A percentile compares a stretch with the other conserved stretches of the same genome.
phyloP scores from a whole-genome alignment of 75 land plant genomes.

The Larix kaempferi region DNA sequence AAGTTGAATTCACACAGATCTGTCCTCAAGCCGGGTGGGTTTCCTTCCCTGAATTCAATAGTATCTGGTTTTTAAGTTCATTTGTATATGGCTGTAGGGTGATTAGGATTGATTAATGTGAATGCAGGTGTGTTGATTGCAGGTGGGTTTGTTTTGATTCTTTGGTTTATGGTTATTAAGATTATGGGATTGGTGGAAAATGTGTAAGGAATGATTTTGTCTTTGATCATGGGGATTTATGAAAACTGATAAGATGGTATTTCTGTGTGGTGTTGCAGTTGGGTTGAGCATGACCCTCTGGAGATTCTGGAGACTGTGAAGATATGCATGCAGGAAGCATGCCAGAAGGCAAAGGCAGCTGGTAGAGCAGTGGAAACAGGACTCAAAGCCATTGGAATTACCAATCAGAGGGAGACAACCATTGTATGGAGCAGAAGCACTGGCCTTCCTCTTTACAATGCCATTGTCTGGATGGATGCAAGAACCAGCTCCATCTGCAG shows the following conservation, averaged over 20 bases:
- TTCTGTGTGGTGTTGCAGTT: constrained; percentile 32
- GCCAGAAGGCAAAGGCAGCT: constrained; percentile 67
- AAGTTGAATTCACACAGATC: constrained; percentile 92
- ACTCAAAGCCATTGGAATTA: constrained; percentile 86
- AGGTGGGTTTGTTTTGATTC: background rate
- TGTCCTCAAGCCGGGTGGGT: constrained; percentile 89
- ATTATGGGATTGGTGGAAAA: background rate
- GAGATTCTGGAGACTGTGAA: constrained; percentile 87
- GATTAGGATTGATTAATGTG: no score
- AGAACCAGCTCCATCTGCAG: constrained; percentile 88
- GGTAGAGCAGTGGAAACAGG: constrained; percentile 55
- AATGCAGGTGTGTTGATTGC: no score
- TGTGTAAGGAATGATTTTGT: background rate
- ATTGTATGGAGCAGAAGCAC: constrained; percentile 95
- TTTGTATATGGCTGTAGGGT: no score
- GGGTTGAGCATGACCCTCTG: constrained; percentile 99
- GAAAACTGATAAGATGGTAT: background rate
- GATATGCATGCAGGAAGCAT: constrained; percentile 66
- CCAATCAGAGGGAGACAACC: constrained; percentile 98
- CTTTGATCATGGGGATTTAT: background rate
- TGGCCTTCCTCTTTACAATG: constrained; percentile 89
- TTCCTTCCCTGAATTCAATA: no score
- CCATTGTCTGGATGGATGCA: constrained; percentile 99
- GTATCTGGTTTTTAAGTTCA: no score
- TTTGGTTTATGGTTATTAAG: background rate